Percentiles rank a stretch among this genome's conserved stretches.
These are phyloP conservation scores for Sclerotinia spermophila DNA, from an alignment of 2,329 filamentous ascomycete species.

Conservation along the genomic window DNA sequence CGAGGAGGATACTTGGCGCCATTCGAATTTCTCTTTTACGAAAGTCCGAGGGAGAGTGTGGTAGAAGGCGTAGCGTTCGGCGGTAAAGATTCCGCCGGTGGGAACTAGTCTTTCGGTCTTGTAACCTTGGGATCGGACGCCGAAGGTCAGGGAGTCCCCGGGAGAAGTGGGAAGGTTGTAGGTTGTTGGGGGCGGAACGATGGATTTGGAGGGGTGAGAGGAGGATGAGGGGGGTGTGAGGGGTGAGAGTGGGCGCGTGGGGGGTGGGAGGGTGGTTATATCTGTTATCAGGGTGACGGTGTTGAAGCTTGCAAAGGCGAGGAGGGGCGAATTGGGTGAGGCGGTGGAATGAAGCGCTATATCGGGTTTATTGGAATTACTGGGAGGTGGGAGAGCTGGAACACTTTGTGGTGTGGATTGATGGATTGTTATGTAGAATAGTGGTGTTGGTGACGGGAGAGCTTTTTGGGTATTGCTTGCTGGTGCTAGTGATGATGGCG, in stretches of 20 bases:
- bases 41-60: constrained; percentile 25
- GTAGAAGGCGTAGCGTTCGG: constrained; percentile 29
- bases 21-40: constrained; percentile 31
- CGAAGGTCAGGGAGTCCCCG: constrained; percentile 15
- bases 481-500: constrained; percentile 27
- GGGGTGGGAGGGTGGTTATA: constrained; percentile 30
- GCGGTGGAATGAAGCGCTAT: constrained; percentile 30
- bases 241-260: constrained; percentile 15
- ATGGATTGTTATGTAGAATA: constrained; percentile 30
- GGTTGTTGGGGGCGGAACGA: constrained; percentile 10
- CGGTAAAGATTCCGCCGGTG: constrained; percentile 27
- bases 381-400: background rate
- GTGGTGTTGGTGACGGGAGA: constrained; percentile 28
- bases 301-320: constrained; percentile 31
- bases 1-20: constrained; percentile 22
- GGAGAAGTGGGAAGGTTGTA: constrained; percentile 16
- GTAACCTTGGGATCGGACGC: constrained; percentile 19
- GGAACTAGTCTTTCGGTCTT: constrained; percentile 26
- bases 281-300: constrained; percentile 28
- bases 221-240: constrained; percentile 16
- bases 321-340: constrained; percentile 24
- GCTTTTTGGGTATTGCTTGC: constrained; percentile 27
- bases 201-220: constrained; percentile 3
- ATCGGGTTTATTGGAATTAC: constrained; percentile 24
- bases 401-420: constrained; percentile 13